Conservation (phyloP, 768 basidiomycete genomes). For the Russula sp. region DNA sequence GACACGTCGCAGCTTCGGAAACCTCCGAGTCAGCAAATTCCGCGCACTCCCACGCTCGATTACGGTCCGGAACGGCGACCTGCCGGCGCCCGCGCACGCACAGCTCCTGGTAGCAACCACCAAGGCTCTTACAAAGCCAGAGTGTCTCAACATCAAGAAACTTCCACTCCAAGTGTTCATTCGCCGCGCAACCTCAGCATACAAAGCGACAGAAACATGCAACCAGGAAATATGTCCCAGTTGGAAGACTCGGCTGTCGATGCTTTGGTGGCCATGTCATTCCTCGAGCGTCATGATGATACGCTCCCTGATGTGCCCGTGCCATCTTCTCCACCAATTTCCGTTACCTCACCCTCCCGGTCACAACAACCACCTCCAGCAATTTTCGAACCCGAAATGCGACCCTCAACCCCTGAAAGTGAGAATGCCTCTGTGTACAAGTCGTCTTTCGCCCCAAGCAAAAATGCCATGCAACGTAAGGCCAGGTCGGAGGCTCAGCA, state of each 20-base stretch:
- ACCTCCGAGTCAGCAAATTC: conserved; percentile 22
- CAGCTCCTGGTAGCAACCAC: conserved; percentile 35
- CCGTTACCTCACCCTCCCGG: conserved; percentile 32
- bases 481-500: conserved; percentile 81
- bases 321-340: conserved; percentile 25
- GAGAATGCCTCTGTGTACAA: conserved; percentile 43
- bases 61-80: conserved; percentile 41
- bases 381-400: conserved; percentile 27
- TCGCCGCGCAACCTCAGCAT: conserved; percentile 23
- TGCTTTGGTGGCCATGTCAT: conserved; percentile 73
- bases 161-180: background rate
- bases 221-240: conserved; percentile 5
- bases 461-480: conserved; percentile 77
- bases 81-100: conserved; percentile 88
- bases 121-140: background rate
- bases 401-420: conserved; percentile 26
- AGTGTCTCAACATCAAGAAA: conserved; percentile 7
- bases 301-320: conserved; percentile 22
- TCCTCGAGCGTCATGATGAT: conserved; percentile 52
- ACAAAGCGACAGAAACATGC: conserved; percentile 7
- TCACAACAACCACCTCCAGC: conserved; percentile 27
- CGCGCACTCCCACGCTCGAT: conserved; percentile 20
- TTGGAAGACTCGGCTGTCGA: conserved; percentile 54
- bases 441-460: conserved; percentile 86
- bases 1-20: conserved; percentile 20